phyloP scores from a whole-genome alignment of 176 grass and related monocot species.

The Cocos nucifera region DNA sequence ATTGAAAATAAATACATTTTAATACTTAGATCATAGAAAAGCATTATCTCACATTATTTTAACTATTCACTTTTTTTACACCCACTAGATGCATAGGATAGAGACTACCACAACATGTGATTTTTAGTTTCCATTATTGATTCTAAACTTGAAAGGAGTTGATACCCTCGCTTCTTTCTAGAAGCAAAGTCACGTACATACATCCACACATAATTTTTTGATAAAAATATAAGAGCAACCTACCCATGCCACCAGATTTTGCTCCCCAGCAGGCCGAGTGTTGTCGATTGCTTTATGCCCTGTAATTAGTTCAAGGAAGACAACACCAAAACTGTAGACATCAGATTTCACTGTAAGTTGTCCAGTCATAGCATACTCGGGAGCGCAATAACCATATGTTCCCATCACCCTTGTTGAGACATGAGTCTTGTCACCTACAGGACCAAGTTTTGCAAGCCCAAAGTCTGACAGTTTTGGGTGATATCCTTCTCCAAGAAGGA shows the following conservation, averaged over 20 bases:
- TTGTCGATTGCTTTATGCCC: slow-evolving; percentile 56
- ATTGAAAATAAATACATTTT: too few species aligned
- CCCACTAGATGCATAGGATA: too few species aligned
- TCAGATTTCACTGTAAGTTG: slow-evolving; percentile 65
- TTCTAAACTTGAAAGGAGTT: too few species aligned
- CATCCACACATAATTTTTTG: too few species aligned
- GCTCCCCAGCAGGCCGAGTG: slow-evolving; percentile 38
- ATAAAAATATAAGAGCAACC: slow-evolving; percentile 21
- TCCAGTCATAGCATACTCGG: slow-evolving; percentile 64
- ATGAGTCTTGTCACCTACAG: slow-evolving; percentile 69
- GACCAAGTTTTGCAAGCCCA: slow-evolving; percentile 77
- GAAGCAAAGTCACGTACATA: too few species aligned
- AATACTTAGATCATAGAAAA: too few species aligned
- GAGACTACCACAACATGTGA: too few species aligned
- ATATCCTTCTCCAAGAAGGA: slow-evolving; percentile 62
- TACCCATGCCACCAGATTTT: slow-evolving; percentile 66
- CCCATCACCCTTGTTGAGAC: slow-evolving; percentile 84
- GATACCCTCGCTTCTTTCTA: too few species aligned
- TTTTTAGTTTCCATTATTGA: too few species aligned
- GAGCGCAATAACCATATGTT: slow-evolving; percentile 75
- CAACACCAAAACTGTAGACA: slow-evolving; percentile 83
- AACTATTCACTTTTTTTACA: too few species aligned
- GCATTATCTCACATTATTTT: too few species aligned
- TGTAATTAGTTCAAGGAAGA: slow-evolving; percentile 72
- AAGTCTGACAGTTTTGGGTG: slow-evolving; percentile 73